Evolutionary conservation across 2,329 filamentous ascomycete genomes (phyloP), one percentile per base, ranked within the genome.

Genomic region (Didymosphaeria variabile): DNA sequence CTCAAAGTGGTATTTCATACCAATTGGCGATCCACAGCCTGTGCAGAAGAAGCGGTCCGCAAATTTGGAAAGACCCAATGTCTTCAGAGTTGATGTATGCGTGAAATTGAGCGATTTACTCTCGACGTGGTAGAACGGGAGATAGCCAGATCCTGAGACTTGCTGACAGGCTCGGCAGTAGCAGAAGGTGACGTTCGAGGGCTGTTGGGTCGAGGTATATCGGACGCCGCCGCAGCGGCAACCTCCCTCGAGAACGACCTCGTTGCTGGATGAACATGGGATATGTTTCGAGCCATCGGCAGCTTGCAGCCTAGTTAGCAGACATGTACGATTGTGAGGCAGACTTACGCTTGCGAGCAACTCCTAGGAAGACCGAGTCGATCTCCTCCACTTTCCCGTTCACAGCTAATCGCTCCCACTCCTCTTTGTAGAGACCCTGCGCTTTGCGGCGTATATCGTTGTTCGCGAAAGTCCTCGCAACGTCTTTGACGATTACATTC

Each of bases 151-250:
- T 13, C 83, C 83, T 2, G 82, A 80, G 42, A 83, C 62, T 66
- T 81, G 81, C 59, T 83, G 82, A 63, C 84, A 86, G 44, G 79
- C 79, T n/a, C 69, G 72, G 66, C 84, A 86, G 67, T 85, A 78
- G 69, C 83, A 86, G 58, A 80, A 70, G 19, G 72, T 75, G 31
- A 83, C 68, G 26, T 69, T 61, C 13, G 65, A 69, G 0, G 82
- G 81, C 0, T 74, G 66, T 1, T 62, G 63, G 15, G 74, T 77
- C 55, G 75, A 76, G 1, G 71, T 78, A 71, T 82, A 85, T 42
- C 71, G 73, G 34, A 85, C 75, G 50, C 75, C 69, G 13, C 76
- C 74, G 60, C 83, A 85, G 47, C 76, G 76, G 61, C 82, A 84
- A 57, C 79, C 75, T 38, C 83, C 82, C 21, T 72, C 75, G 55